Evolutionary conservation across 1,284 basidiomycete species (phyloP).

Genomic region (Tilletia walkeri): DNA sequence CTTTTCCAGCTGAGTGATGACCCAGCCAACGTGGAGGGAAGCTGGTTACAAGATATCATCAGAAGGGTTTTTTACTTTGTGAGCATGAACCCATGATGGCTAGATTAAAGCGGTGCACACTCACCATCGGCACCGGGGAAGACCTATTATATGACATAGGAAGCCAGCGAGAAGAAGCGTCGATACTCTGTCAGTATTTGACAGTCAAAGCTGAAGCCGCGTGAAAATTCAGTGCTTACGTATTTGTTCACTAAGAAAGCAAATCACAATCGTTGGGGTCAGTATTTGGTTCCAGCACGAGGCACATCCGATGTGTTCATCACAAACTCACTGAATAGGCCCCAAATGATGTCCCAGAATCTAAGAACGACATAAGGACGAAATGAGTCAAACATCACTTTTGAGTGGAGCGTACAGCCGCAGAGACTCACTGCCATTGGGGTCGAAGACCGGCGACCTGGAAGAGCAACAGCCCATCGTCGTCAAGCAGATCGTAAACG

Average conservation of each 20-base stretch:
- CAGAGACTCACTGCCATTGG: slow-evolving; percentile 68
- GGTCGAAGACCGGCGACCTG: slow-evolving; percentile 95
- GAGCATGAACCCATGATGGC: background rate
- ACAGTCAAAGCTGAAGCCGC: background rate
- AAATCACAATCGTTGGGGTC: background rate
- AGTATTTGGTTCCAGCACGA: slow-evolving; percentile 12
- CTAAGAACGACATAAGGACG: background rate
- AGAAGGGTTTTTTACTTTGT: background rate
- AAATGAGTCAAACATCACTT: background rate
- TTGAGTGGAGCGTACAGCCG: background rate
- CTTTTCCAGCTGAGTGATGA: slow-evolving; percentile 73
- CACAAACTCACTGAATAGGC: slow-evolving; percentile 51
- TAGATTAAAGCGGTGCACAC: background rate
- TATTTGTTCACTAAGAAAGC: slow-evolving; percentile 48
- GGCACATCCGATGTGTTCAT: too few species aligned
- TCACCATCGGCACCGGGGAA: slow-evolving; percentile 98
- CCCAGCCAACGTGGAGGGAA: slow-evolving; percentile 86
- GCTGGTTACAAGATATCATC: slow-evolving; percentile 20
- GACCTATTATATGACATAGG: slow-evolving; percentile 55
- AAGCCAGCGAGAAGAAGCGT: slow-evolving; percentile 60
- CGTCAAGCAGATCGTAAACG: slow-evolving; percentile 88
- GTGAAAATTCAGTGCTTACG: slow-evolving; percentile 13
- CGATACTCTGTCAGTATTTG: slow-evolving; percentile 74
- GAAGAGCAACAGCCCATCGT: slow-evolving; percentile 90
- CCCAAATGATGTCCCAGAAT: slow-evolving; percentile 95